phyloP scores from a whole-genome alignment of 352 stramenopile species.

The Pythium monospermum region DNA sequence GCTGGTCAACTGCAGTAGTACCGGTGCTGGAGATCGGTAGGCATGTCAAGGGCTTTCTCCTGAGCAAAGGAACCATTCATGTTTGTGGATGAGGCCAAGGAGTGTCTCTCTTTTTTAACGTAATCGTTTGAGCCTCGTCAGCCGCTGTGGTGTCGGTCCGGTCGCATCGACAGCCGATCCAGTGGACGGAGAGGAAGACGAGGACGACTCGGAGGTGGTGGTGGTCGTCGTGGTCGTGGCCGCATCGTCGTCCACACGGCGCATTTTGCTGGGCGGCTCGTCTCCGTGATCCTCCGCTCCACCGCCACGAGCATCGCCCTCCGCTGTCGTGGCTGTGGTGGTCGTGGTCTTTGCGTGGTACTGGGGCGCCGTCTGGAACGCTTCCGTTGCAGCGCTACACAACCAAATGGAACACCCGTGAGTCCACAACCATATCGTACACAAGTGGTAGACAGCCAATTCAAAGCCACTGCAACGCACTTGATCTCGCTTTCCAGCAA shows the following conservation, averaged over 20 bases:
- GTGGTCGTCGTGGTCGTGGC: not conserved
- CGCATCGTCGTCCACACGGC: not conserved
- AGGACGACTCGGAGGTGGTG: conserved; percentile 4
- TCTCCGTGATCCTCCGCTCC: not conserved
- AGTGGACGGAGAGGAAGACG: not conserved
- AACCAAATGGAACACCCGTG: not conserved
- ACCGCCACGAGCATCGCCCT: not conserved
- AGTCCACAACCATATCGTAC: not conserved
- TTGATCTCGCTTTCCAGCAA: conserved; percentile 58
- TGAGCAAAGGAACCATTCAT: no score
- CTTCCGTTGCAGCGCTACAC: not conserved
- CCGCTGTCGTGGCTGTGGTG: not conserved
- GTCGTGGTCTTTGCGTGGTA: not conserved
- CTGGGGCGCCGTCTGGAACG: not conserved
- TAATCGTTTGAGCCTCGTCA: conserved; percentile 15
- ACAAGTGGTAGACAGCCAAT: not conserved
- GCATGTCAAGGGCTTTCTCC: no score
- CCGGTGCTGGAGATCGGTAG: no score
- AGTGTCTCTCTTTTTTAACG: not conserved
- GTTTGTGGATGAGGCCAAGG: no score
- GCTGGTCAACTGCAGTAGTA: no score
- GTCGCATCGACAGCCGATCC: not conserved
- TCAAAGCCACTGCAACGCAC: conserved; percentile 24
- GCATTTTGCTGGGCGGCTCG: not conserved
- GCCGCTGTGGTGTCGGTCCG: not conserved